Conservation (phyloP, 2,329 filamentous ascomycete species). For the Sarocladiaceae sp. region DNA sequence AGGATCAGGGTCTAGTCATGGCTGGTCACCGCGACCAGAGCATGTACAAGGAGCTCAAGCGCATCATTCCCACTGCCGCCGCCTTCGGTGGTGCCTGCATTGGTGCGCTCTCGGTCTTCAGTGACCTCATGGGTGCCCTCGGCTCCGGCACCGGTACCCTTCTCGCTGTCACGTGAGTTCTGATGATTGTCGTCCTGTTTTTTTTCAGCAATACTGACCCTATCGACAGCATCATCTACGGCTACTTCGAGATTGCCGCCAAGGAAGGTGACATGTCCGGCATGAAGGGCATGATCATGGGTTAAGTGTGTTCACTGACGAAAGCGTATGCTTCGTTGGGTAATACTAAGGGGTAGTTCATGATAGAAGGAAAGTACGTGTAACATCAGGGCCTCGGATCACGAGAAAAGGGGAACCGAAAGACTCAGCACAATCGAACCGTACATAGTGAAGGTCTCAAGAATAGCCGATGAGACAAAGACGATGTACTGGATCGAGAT, state of each 20-base stretch:
- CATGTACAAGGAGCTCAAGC: conserved; percentile 99
- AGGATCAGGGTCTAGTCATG: conserved; percentile 99
- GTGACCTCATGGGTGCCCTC: conserved; percentile 90
- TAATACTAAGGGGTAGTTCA: not conserved
- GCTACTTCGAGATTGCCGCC: conserved; percentile 98
- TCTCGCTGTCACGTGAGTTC: conserved; percentile 91
- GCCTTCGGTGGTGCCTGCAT: conserved; percentile 99
- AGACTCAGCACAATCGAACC: not conserved
- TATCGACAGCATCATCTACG: conserved; percentile 82
- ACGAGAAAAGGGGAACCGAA: not conserved
- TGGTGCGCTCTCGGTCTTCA: conserved; percentile 90
- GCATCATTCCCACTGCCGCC: conserved; percentile 95
- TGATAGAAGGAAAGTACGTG: not conserved
- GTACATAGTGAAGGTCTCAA: not conserved
- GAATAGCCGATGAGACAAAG: not conserved
- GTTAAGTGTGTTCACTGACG: conserved; percentile 34
- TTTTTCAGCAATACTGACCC: conserved; percentile 13
- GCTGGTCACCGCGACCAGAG: conserved; percentile 98
- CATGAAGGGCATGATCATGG: conserved; percentile 69
- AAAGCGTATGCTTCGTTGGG: not conserved
- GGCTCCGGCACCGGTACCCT: conserved; percentile 97
- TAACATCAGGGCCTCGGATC: conserved; percentile 4
- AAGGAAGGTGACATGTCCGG: conserved; percentile 94
- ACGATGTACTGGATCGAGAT: not conserved
- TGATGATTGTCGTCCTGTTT: not conserved